phyloP scores from a whole-genome alignment of 2,329 filamentous ascomycete genomes.

The Chaetomium olivaceum region DNA sequence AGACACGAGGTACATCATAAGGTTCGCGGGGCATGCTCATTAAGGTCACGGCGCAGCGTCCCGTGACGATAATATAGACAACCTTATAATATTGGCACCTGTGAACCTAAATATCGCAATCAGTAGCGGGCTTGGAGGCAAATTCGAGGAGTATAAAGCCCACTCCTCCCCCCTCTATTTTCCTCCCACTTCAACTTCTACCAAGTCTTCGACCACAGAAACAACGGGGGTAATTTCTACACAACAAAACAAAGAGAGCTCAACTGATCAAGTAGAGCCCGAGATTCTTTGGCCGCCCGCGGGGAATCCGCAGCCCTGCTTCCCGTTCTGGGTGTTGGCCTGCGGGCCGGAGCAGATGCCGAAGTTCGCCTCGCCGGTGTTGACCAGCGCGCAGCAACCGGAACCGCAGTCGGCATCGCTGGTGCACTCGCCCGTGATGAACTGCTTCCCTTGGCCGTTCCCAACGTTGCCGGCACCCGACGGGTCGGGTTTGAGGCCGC shows the following conservation, averaged over 20 bases:
- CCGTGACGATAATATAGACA: too few relatives aligned
- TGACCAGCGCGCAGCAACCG: slow-evolving; percentile 35
- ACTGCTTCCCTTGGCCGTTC: slow-evolving; percentile 34
- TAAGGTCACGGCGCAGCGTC: too few relatives aligned
- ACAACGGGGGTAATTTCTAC: not conserved
- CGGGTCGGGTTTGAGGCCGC: slow-evolving; percentile 31
- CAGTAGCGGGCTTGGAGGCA: too few relatives aligned
- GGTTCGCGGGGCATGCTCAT: too few relatives aligned
- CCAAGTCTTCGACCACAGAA: too few relatives aligned
- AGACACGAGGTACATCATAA: too few relatives aligned
- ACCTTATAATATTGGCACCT: too few relatives aligned
- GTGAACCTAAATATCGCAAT: too few relatives aligned
- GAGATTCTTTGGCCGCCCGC: slow-evolving; percentile 18
- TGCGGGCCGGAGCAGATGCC: slow-evolving; percentile 36
- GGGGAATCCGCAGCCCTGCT: slow-evolving; percentile 36
- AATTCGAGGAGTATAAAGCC: too few relatives aligned
- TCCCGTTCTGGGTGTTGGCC: slow-evolving; percentile 35
- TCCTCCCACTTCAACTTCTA: too few relatives aligned
- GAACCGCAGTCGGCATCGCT: slow-evolving; percentile 36
- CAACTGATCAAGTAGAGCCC: not conserved
- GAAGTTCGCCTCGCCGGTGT: slow-evolving; percentile 27
- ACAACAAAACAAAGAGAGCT: not conserved
- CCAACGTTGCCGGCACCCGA: slow-evolving; percentile 39
- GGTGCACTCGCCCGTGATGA: slow-evolving; percentile 37
- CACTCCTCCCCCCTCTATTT: too few relatives aligned